Evolutionary conservation across 2,329 filamentous ascomycete genomes (phyloP), one percentile per base, ranked within the genome.

Genomic region (Harringtonia lauricola): DNA sequence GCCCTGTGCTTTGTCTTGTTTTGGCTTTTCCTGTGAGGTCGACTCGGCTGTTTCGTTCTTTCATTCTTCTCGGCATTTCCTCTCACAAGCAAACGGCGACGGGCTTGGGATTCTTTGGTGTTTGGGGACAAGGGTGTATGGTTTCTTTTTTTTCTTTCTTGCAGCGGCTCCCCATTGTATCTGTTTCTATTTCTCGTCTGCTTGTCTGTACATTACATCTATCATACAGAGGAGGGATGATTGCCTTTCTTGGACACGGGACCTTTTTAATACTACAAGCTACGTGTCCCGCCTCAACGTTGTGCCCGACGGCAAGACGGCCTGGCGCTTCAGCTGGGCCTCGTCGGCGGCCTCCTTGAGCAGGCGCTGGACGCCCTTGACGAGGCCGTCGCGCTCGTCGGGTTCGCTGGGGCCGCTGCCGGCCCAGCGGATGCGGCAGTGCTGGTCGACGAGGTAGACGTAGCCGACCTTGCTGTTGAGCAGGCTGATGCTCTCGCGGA

Each of bases 381-480:
- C 74, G 57, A 94, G 58, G 35, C 78, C 74, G 42, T 80, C 72
- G 51, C 70, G 72, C 66, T 94, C 86, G 17, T 74, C 73, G 0
- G 72, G 72, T 49, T 79, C 71, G 37, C 80, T 77, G 38, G 71
- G 59, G 13, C 81, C 86, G 56, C 88, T 94, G 4, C 86, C 92
- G 1, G 90, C 92, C 92, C 92, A 98, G 45, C 92, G 76, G 53
- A 98, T 94, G 64, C 80, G 84, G 61, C 88, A 95, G 50, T 89
- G 72, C 49, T 80, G 71, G 60, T 98, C 92, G 46, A 98, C 71
- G 39, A 98, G 71, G 63, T 95, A 98, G 5, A 89, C 83, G 64
- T 95, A 96, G 31, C 89, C 90, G 29, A 95, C 90, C 63, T 89
- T 94, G 52, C 79, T 80, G 64, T 98, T 98, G 58, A 94, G 66